These are phyloP conservation scores for Suillus weaverae DNA, from an alignment of 768 basidiomycete species.

Conservation along the genomic window DNA sequence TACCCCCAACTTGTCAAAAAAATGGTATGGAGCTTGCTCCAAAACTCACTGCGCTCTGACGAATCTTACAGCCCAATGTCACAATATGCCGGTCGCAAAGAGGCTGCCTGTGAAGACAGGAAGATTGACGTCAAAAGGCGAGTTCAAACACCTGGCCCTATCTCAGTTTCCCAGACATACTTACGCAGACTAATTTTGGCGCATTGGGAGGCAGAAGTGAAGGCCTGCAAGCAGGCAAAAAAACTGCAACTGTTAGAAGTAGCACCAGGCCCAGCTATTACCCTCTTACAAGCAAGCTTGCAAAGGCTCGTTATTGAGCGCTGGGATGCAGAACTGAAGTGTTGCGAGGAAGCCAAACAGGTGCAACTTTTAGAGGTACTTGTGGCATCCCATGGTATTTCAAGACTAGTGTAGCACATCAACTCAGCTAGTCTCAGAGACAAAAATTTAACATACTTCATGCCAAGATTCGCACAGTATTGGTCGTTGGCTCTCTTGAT, in stretches of 20 bases:
- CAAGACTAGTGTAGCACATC: neutral
- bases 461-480: slow-evolving; percentile 37
- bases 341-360: neutral
- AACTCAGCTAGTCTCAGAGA: neutral
- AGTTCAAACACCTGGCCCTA: no score
- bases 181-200: no score
- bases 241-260: neutral
- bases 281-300: neutral
- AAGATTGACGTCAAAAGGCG: no score
- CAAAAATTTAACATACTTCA: slow-evolving; percentile 27
- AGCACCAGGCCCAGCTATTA: neutral
- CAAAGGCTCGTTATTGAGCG: neutral
- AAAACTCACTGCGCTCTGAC: neutral
- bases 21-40: no score
- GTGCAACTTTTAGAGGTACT: neutral
- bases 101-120: no score
- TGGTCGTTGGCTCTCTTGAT: slow-evolving; percentile 29
- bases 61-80: no score
- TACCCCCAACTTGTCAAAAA: no score
- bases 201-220: no score
- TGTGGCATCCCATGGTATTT: neutral
- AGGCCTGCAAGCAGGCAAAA: neutral
- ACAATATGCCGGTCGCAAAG: no score
- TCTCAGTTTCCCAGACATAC: no score
- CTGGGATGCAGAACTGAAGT: neutral